phyloP scores from a whole-genome alignment of 2,329 filamentous ascomycete species.

The Phyllosticta capitalensis region DNA sequence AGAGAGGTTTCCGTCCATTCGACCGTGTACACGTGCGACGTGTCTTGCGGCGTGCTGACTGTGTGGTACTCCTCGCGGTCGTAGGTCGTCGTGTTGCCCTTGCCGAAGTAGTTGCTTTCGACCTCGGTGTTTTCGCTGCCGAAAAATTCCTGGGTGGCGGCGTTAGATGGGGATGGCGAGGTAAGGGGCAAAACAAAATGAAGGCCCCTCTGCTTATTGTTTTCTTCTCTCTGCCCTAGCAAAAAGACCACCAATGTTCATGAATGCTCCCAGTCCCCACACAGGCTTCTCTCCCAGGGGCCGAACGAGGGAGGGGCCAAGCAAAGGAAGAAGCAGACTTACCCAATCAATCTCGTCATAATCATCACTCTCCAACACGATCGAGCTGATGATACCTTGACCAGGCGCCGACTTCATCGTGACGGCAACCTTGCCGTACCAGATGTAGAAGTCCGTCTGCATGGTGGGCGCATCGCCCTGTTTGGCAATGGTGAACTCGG shows the following conservation, averaged over 20 bases:
- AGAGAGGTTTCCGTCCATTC: constrained; percentile 62
- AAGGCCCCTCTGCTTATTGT: too few species aligned
- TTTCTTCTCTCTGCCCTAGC: too few species aligned
- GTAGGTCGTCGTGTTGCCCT: constrained; percentile 59
- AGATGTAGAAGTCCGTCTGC: constrained; percentile 16
- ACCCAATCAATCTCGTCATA: constrained; percentile 15
- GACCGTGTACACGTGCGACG: constrained; percentile 58
- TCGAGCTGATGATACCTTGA: constrained; percentile 12
- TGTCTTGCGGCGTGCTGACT: constrained; percentile 46
- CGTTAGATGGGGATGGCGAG: neutral
- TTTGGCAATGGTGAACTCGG: constrained; percentile 58
- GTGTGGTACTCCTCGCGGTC: constrained; percentile 57
- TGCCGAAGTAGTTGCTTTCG: constrained; percentile 65
- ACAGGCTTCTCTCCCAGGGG: too few species aligned
- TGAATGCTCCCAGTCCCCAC: neutral
- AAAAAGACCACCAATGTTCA: too few species aligned
- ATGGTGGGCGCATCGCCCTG: constrained; percentile 54
- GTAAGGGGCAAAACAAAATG: neutral
- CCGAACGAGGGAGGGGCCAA: too few species aligned
- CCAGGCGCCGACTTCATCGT: constrained; percentile 14
- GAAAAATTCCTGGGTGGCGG: constrained; percentile 23
- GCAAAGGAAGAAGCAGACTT: neutral
- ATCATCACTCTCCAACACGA: constrained; percentile 13
- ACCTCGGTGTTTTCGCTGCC: constrained; percentile 52
- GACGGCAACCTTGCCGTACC: constrained; percentile 15